phyloP scores from a whole-genome alignment of 805 yeast species.

The Kuraishia floccosa region DNA sequence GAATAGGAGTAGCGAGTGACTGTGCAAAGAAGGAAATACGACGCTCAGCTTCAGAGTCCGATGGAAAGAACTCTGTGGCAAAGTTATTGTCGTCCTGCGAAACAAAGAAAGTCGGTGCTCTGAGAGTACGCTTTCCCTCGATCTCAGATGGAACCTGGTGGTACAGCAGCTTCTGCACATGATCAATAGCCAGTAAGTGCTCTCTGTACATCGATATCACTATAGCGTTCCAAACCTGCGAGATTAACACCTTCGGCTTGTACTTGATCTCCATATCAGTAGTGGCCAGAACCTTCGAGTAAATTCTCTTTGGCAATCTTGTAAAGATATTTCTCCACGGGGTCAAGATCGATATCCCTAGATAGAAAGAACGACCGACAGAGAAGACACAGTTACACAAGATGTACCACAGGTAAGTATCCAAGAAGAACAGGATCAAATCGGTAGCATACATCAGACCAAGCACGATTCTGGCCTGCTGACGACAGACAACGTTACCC shows the following conservation, averaged over 20 bases:
- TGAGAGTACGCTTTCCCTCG: constrained; percentile 95
- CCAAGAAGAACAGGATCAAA: constrained; percentile 91
- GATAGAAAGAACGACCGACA: constrained; percentile 94
- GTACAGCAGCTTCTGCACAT: constrained; percentile 92
- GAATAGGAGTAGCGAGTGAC: constrained; percentile 95
- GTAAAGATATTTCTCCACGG: constrained; percentile 99
- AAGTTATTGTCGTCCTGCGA: constrained; percentile 94
- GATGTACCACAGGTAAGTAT: constrained; percentile 98
- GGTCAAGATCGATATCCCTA: constrained; percentile 97
- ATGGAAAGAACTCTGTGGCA: constrained; percentile 95
- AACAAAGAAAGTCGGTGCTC: constrained; percentile 98
- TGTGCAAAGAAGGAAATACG: constrained; percentile 99
- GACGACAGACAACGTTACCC: constrained; percentile 60
- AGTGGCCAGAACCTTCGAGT: constrained; percentile 94
- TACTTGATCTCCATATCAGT: constrained; percentile 98
- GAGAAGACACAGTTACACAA: constrained; percentile 90
- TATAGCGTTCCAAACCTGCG: constrained; percentile 99
- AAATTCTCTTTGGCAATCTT: constrained; percentile 96
- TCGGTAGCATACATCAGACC: constrained; percentile 93
- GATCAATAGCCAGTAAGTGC: constrained; percentile 95
- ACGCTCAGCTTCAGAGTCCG: constrained; percentile 97
- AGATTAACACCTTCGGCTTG: constrained; percentile 95
- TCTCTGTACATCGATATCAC: constrained; percentile 99
- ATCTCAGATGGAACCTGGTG: constrained; percentile 98
- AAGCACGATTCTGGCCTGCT: constrained; percentile 80